Conservation (phyloP, 2,329 filamentous ascomycete genomes). For the Microdochium paspali region DNA sequence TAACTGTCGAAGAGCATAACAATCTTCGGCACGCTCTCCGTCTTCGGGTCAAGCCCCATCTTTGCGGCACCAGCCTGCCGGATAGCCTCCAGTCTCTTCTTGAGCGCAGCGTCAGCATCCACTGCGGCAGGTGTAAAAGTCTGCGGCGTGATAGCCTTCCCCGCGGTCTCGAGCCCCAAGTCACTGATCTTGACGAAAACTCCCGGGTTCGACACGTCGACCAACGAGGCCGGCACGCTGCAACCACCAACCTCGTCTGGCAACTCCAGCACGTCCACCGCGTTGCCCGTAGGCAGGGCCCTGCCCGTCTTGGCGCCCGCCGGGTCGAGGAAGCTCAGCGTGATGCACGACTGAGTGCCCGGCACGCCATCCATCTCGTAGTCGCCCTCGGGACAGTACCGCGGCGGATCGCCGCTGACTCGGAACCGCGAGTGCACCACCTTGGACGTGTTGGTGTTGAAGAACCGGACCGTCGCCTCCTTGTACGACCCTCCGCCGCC, state of each 20-base stretch:
- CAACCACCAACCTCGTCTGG: slow-evolving; percentile 8
- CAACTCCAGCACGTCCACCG: slow-evolving; percentile 20
- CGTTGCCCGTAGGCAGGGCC: slow-evolving; percentile 26
- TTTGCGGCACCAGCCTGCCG: slow-evolving; percentile 22
- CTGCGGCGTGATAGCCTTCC: slow-evolving; percentile 2
- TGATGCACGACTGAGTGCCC: slow-evolving; percentile 22
- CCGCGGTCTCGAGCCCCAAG: slow-evolving; percentile 13
- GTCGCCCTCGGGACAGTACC: slow-evolving; percentile 19
- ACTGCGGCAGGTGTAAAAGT: slow-evolving; percentile 15
- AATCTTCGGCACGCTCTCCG: slow-evolving; percentile 32
- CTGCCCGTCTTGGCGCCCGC: slow-evolving; percentile 30
- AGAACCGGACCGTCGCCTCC: slow-evolving; percentile 16
- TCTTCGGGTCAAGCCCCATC: slow-evolving; percentile 28
- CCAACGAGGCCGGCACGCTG: slow-evolving; percentile 22
- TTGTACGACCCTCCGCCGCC: slow-evolving; percentile 15
- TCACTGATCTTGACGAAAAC: slow-evolving; percentile 26
- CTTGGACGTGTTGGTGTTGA: slow-evolving; percentile 22
- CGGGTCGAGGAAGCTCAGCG: slow-evolving; percentile 26
- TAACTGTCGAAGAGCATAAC: slow-evolving; percentile 30
- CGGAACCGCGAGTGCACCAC: slow-evolving; percentile 26
- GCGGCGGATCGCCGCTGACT: slow-evolving; percentile 14
- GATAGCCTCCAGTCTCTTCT: slow-evolving; percentile 22
- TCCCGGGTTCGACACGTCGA: slow-evolving; percentile 31
- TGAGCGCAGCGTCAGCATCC: slow-evolving; percentile 20
- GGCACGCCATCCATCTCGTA: slow-evolving; percentile 30